Conservation (phyloP, 805 yeast species). For the Candida jianshihensis region DNA sequence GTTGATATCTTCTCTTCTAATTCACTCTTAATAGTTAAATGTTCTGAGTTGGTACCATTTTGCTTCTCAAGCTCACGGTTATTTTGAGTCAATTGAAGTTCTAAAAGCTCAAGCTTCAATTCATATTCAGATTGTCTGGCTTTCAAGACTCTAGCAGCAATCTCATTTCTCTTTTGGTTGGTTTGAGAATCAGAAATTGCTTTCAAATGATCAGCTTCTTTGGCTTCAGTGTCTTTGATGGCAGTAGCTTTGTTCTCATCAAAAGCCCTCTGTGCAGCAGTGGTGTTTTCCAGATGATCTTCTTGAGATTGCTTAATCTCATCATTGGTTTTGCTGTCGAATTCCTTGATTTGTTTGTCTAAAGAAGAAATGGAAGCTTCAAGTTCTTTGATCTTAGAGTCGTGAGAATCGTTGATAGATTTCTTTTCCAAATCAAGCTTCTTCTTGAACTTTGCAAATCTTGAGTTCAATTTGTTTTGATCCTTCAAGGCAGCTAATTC, state of each 20-base stretch:
- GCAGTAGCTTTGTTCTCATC: constrained; percentile 13
- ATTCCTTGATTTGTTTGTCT: constrained; percentile 15
- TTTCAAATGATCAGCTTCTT: constrained; percentile 11
- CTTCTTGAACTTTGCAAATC: constrained; percentile 21
- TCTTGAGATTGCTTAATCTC: constrained; percentile 16
- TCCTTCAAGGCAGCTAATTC: constrained; percentile 21
- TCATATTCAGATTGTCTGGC: constrained; percentile 23
- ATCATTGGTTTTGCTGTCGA: constrained; percentile 15
- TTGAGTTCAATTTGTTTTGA: constrained; percentile 18
- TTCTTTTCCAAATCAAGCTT: constrained; percentile 19
- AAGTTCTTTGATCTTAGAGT: constrained; percentile 12
- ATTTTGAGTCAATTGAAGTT: constrained; percentile 19
- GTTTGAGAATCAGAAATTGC: constrained; percentile 16
- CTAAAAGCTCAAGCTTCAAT: constrained; percentile 16
- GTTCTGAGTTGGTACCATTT: constrained; percentile 12
- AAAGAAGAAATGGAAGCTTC: constrained; percentile 16
- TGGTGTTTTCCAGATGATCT: constrained; percentile 8
- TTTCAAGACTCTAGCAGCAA: constrained; percentile 19
- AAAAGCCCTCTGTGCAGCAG: constrained; percentile 16
- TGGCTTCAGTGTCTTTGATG: constrained; percentile 10
- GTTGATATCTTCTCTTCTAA: constrained; percentile 14
- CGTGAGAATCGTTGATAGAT: constrained; percentile 12
- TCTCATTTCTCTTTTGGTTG: constrained; percentile 18
- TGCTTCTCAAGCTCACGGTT: constrained; percentile 19
- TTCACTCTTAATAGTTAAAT: constrained; percentile 10